A percentile compares a stretch with the other conserved stretches of the same genome.
phyloP scores from a whole-genome alignment of 331 rosid species.

The Quercus phellos region DNA sequence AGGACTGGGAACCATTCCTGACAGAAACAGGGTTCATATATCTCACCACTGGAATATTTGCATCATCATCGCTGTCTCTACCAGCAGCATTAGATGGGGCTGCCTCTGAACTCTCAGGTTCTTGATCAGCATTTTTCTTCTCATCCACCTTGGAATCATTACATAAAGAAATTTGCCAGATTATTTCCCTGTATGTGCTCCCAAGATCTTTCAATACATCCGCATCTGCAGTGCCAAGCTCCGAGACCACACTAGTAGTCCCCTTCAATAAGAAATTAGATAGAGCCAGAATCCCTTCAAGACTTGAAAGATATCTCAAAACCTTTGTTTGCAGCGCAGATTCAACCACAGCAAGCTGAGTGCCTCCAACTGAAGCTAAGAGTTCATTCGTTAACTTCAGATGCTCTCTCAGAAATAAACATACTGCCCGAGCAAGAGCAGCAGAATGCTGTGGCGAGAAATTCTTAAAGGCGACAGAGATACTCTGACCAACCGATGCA shows the following conservation, averaged over 20 bases:
- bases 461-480: slow-evolving; percentile 85
- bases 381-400: slow-evolving; percentile 83
- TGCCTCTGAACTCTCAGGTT: slow-evolving; percentile 62
- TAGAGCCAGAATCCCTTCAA: slow-evolving; percentile 75
- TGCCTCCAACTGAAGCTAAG: slow-evolving; percentile 67
- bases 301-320: slow-evolving; percentile 76
- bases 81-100: slow-evolving; percentile 56
- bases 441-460: slow-evolving; percentile 92
- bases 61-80: slow-evolving; percentile 95
- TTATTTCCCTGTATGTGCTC: slow-evolving; percentile 71
- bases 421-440: slow-evolving; percentile 84
- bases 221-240: slow-evolving; percentile 79
- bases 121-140: slow-evolving; percentile 67
- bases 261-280: slow-evolving; percentile 85
- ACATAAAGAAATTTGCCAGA: slow-evolving; percentile 88
- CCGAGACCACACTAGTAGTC: slow-evolving; percentile 74
- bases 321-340: slow-evolving; percentile 57
- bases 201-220: slow-evolving; percentile 91
- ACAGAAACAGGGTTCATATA: slow-evolving; percentile 78
- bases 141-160: slow-evolving; percentile 74
- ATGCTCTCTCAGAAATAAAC: slow-evolving; percentile 77
- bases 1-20: slow-evolving; percentile 74
- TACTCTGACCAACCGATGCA: slow-evolving; percentile 76
- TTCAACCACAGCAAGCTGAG: slow-evolving; percentile 73
- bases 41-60: slow-evolving; percentile 69